These are phyloP conservation scores for Tritrichomonas musculus DNA, from an alignment of 208 protist genomes.

Conservation along the genomic window DNA sequence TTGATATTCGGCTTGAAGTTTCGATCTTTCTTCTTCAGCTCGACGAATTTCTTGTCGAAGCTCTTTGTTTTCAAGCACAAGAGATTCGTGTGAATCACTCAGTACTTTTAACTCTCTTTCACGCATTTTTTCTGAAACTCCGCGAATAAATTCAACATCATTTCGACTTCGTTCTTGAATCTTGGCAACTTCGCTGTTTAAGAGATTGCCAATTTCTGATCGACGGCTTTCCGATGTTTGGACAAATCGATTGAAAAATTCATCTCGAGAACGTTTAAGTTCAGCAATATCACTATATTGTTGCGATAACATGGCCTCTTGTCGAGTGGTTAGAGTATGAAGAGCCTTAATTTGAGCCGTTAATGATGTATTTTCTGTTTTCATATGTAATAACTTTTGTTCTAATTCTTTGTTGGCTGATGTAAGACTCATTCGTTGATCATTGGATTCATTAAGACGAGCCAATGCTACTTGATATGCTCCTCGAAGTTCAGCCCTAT, in stretches of 20 bases:
- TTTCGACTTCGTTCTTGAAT: background rate
- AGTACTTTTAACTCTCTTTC: background rate
- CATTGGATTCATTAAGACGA: background rate
- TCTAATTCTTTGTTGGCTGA: background rate
- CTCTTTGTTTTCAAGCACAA: background rate
- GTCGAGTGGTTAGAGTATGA: background rate
- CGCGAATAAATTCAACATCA: background rate
- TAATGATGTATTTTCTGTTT: slow-evolving; percentile 3
- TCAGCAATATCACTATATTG: background rate
- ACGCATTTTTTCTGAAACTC: slow-evolving; percentile 10
- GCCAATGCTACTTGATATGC: background rate
- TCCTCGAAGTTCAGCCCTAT: background rate
- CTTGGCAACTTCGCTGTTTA: background rate
- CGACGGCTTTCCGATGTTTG: background rate
- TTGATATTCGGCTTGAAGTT: slow-evolving; percentile 3
- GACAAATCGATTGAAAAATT: background rate
- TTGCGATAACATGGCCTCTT: background rate
- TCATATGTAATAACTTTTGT: background rate
- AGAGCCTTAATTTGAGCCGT: background rate
- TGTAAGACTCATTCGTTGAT: background rate
- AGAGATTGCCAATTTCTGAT: background rate
- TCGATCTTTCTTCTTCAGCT: background rate
- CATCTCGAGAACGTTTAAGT: background rate
- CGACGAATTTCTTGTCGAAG: background rate
- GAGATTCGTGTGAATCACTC: background rate